Percentiles rank a stretch among this genome's conserved stretches.
Evolutionary conservation across 805 yeast species (phyloP).

Genomic region (Peterozyma xylosa): DNA sequence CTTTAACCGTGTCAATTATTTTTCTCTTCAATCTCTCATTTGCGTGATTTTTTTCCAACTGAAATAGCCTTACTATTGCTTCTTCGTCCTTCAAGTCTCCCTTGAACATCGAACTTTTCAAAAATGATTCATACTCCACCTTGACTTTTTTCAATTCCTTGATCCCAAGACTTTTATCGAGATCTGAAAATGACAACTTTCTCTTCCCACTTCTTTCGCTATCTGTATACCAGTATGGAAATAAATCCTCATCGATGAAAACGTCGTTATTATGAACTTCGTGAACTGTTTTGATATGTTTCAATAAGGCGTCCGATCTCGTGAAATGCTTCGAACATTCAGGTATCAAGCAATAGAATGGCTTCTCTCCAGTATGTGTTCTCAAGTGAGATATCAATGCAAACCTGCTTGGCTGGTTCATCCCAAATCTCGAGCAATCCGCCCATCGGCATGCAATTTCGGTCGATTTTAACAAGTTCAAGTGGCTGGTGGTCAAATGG

Average conservation of each 20-base stretch:
- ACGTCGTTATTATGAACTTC: constrained; percentile 28
- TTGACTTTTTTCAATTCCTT: too few species aligned
- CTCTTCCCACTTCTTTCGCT: too few species aligned
- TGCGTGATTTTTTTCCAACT: background rate
- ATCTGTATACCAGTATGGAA: constrained; percentile 8
- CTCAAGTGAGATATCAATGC: constrained; percentile 58
- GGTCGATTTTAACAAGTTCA: constrained; percentile 21
- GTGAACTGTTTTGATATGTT: constrained; percentile 58
- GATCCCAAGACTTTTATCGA: too few species aligned
- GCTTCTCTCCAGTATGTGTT: constrained; percentile 61
- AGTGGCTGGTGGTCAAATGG: constrained; percentile 25
- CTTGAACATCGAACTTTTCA: too few species aligned
- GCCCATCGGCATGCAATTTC: constrained; percentile 48
- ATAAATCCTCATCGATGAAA: constrained; percentile 7
- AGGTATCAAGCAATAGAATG: constrained; percentile 57
- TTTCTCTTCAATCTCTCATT: background rate
- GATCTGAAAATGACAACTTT: too few species aligned
- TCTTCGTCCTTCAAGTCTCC: background rate
- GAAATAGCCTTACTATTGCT: background rate
- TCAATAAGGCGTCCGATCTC: constrained; percentile 53
- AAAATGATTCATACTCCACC: too few species aligned
- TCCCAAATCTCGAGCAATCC: constrained; percentile 44
- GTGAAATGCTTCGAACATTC: constrained; percentile 58
- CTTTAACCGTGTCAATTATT: too few species aligned
- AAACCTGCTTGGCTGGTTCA: constrained; percentile 44